Evolutionary conservation across 2,329 filamentous ascomycete genomes (phyloP).

Genomic region (Aspergillus puulaauensis): DNA sequence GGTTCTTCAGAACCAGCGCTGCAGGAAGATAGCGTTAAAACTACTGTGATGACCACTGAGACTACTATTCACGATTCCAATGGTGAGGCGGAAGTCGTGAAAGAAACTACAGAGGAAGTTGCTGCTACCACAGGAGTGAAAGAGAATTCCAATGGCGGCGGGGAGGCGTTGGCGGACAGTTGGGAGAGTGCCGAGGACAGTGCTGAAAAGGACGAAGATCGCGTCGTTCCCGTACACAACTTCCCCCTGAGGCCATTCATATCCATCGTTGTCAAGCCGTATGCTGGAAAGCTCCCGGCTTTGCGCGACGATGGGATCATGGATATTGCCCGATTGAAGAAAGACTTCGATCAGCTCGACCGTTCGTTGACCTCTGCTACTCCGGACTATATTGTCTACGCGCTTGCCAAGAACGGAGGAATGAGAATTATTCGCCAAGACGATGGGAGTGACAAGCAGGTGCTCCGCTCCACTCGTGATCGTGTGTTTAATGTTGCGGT

Average conservation of each 20-base stretch:
- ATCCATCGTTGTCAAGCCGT: slow-evolving; percentile 68
- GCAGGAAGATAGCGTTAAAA: slow-evolving; percentile 36
- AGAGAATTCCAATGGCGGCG: slow-evolving; percentile 54
- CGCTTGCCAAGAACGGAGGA: slow-evolving; percentile 88
- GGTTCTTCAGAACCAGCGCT: slow-evolving; percentile 35
- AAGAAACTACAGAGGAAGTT: slow-evolving; percentile 50
- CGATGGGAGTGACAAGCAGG: slow-evolving; percentile 84
- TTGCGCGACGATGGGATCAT: slow-evolving; percentile 79
- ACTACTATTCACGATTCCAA: slow-evolving; percentile 41
- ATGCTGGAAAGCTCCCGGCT: slow-evolving; percentile 50
- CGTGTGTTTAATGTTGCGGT: slow-evolving; percentile 93
- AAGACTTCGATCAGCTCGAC: slow-evolving; percentile 96
- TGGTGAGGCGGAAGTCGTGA: slow-evolving; percentile 53
- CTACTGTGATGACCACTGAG: slow-evolving; percentile 34
- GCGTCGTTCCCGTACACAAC: slow-evolving; percentile 79
- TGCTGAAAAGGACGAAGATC: slow-evolving; percentile 65
- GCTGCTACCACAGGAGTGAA: slow-evolving; percentile 47
- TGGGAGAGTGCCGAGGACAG: slow-evolving; percentile 81
- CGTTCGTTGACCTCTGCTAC: slow-evolving; percentile 88
- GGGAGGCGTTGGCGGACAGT: slow-evolving; percentile 69
- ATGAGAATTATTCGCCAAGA: slow-evolving; percentile 92
- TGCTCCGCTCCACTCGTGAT: slow-evolving; percentile 88
- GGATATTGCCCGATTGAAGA: slow-evolving; percentile 92
- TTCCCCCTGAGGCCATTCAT: slow-evolving; percentile 98
- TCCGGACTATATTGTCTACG: slow-evolving; percentile 89